A percentile compares a stretch with the other conserved stretches of the same genome.
phyloP scores from a whole-genome alignment of 352 stramenopile genomes.

The Pythium plurisporium region DNA sequence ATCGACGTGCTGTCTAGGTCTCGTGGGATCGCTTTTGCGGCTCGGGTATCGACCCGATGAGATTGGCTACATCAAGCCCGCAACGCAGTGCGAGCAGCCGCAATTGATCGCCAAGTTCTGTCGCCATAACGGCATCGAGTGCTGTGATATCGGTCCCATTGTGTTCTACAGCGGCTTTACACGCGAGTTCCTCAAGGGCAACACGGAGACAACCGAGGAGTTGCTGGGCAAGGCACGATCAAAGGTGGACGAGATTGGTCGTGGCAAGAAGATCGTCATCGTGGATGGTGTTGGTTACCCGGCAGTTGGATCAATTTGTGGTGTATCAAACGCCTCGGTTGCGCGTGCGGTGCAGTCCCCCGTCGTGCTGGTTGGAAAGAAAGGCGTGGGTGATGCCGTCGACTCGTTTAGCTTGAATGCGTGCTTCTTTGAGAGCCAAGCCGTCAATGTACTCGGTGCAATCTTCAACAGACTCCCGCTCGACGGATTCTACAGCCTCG shows the following conservation, averaged over 20 bases:
- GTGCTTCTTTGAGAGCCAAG: conserved; percentile 89
- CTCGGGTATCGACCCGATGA: conserved; percentile 53
- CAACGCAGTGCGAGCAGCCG: conserved; percentile 94
- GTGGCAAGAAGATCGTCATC: conserved; percentile 90
- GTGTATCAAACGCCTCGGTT: conserved; percentile 69
- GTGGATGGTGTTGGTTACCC: conserved; percentile 98
- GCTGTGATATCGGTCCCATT: conserved; percentile 91
- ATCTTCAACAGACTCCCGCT: conserved; percentile 95
- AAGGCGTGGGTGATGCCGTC: conserved; percentile 95
- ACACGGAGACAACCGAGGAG: conserved; percentile 77
- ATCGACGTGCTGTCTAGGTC: conserved; percentile 92
- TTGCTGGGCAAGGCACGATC: conserved; percentile 80
- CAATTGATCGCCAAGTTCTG: conserved; percentile 95
- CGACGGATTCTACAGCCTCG: conserved; percentile 94
- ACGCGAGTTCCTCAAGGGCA: conserved; percentile 91
- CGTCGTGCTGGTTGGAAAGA: conserved; percentile 94
- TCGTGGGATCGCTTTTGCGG: conserved; percentile 89
- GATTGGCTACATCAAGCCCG: conserved; percentile 98
- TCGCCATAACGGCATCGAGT: conserved; percentile 79
- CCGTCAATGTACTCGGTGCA: conserved; percentile 92
- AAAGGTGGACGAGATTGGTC: conserved; percentile 87
- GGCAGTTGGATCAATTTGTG: conserved; percentile 77
- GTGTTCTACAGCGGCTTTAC: conserved; percentile 98
- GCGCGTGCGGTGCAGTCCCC: conserved; percentile 61
- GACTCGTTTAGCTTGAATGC: conserved; percentile 98